phyloP scores from a whole-genome alignment of 495 filamentous ascomycete species.

The Opeltia flavorubescens region DNA sequence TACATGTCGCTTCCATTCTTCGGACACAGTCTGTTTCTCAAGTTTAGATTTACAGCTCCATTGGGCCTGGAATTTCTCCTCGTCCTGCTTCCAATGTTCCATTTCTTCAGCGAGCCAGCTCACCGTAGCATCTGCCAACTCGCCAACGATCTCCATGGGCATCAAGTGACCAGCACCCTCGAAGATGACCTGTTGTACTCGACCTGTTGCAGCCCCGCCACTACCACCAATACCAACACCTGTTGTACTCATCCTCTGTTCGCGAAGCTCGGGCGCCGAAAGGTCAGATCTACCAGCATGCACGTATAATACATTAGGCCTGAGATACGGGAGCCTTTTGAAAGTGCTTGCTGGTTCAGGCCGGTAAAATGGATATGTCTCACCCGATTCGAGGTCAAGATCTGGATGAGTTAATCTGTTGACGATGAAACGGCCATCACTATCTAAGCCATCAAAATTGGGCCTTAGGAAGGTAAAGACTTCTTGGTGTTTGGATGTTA shows the following conservation, averaged over 20 bases:
- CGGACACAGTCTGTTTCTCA: slow-evolving; percentile 45
- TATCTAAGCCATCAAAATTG: slow-evolving; percentile 29
- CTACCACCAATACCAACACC: slow-evolving; percentile 47
- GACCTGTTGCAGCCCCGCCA: slow-evolving; percentile 42
- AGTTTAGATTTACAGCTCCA: slow-evolving; percentile 32
- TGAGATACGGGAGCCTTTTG: slow-evolving; percentile 47
- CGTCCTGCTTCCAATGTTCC: slow-evolving; percentile 46
- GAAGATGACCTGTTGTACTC: slow-evolving; percentile 31
- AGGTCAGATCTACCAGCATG: slow-evolving; percentile 56
- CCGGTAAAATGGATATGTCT: slow-evolving; percentile 54
- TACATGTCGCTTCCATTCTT: slow-evolving; percentile 39
- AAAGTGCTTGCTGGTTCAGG: slow-evolving; percentile 54
- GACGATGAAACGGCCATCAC: slow-evolving; percentile 20
- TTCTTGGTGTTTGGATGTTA: slow-evolving; percentile 46
- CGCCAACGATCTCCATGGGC: slow-evolving; percentile 61
- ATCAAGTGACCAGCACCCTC: slow-evolving; percentile 60
- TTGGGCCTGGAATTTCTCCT: slow-evolving; percentile 41
- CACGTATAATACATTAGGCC: slow-evolving; percentile 72
- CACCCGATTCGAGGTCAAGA: slow-evolving; percentile 23
- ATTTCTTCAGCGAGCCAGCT: slow-evolving; percentile 51
- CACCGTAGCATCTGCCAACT: slow-evolving; percentile 47
- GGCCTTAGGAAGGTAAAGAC: slow-evolving; percentile 47
- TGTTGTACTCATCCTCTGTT: slow-evolving; percentile 35
- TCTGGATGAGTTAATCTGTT: slow-evolving; percentile 35
- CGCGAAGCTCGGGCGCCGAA: slow-evolving; percentile 34